Evolutionary conservation across 345 rosid species (phyloP).

Genomic region (Erodium maritimum): DNA sequence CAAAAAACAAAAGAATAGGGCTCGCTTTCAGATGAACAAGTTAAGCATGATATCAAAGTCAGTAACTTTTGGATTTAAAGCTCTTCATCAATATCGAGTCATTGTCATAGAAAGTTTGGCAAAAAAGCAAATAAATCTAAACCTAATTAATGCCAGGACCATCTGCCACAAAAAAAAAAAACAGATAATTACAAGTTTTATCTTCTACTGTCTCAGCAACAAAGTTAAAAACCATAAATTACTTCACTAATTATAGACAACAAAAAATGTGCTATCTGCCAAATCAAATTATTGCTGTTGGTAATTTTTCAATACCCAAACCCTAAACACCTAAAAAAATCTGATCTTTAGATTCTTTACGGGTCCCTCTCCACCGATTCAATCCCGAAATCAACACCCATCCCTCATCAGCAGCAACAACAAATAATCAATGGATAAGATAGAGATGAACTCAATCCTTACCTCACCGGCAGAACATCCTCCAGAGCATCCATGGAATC

Average conservation of each 20-base stretch:
- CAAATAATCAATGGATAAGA: background rate
- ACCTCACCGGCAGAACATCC: constrained; percentile 29
- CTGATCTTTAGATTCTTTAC: no score
- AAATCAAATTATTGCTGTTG: no score
- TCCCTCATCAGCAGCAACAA: background rate
- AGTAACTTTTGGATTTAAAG: no score
- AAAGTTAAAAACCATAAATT: background rate
- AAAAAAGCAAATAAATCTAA: no score
- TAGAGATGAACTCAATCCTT: constrained; percentile 1
- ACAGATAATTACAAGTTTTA: no score
- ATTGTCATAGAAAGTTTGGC: background rate
- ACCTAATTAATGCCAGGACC: background rate
- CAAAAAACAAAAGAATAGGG: background rate
- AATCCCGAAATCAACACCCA: background rate
- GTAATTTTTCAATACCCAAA: background rate
- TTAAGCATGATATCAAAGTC: no score
- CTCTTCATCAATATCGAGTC: background rate
- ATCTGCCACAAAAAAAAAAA: no score
- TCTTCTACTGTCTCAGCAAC: no score
- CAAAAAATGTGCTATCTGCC: background rate
- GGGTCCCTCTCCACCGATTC: no score
- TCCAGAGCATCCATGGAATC: constrained; percentile 25
- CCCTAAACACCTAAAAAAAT: no score
- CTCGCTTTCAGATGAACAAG: background rate
- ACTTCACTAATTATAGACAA: background rate